Evolutionary conservation across 345 rosid genomes (phyloP).

Genomic region (Pistacia vera): DNA sequence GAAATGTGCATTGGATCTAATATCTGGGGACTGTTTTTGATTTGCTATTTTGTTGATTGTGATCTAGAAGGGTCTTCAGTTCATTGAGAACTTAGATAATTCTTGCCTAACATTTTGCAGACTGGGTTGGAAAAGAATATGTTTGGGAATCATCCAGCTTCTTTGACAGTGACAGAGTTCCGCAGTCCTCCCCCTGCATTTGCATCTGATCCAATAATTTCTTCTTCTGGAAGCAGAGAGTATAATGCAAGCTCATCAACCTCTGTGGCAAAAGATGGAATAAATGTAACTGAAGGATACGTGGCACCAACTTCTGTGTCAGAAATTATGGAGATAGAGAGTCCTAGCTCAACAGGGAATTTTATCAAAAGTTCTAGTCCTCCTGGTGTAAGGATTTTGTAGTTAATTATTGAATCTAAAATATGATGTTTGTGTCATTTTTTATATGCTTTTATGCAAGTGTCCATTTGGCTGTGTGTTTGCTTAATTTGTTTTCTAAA

Average conservation of each 20-base stretch:
- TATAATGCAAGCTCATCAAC: constrained; percentile 39
- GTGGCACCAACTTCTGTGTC: constrained; percentile 51
- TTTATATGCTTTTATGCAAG: neutral
- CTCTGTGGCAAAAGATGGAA: constrained; percentile 43
- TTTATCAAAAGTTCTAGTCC: constrained; percentile 75
- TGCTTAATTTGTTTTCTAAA: constrained; percentile 9
- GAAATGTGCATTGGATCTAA: neutral
- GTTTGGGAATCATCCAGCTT: constrained; percentile 84
- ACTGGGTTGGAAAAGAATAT: constrained; percentile 85
- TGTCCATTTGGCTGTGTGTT: constrained; percentile 9
- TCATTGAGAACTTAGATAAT: constrained; percentile 2
- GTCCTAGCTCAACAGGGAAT: constrained; percentile 69
- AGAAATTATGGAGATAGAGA: constrained; percentile 90
- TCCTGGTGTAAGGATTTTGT: constrained; percentile 60
- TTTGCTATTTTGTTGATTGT: neutral
- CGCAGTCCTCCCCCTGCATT: constrained; percentile 76
- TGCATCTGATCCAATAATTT: constrained; percentile 67
- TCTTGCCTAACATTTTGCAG: constrained; percentile 42
- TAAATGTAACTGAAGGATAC: constrained; percentile 41
- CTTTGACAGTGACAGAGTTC: constrained; percentile 51
- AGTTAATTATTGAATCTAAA: constrained; percentile 11
- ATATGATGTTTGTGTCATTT: constrained; percentile 3
- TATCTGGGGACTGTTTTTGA: constrained; percentile 4
- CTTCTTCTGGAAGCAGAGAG: constrained; percentile 26
- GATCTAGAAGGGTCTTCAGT: neutral